Percentiles rank a stretch among this genome's conserved stretches.
Evolutionary conservation across 108 stramenopile genomes (phyloP).

Genomic region (Cylindrotheca closterium): DNA sequence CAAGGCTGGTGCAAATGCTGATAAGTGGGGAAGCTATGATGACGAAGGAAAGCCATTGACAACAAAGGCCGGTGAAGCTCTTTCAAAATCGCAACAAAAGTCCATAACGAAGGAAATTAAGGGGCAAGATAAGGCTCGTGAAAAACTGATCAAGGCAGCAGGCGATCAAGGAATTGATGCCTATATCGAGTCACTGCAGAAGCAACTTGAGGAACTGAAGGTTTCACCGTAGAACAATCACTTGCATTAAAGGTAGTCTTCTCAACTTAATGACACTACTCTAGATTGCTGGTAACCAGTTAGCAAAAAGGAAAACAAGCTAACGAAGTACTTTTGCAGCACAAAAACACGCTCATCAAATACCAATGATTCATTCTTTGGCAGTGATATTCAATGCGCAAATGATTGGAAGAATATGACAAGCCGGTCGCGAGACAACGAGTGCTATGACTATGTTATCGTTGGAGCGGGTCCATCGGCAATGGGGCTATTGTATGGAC

Average conservation of each 20-base stretch:
- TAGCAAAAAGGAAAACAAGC: no score
- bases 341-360: no score
- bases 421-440: no score
- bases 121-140: conserved; percentile 31
- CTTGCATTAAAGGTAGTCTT: no score
- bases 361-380: no score
- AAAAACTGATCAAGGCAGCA: conserved; percentile 31
- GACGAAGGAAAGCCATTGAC: conserved; percentile 33
- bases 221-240: no score
- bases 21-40: conserved; percentile 38
- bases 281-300: no score
- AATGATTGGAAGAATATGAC: no score
- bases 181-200: conserved; percentile 40
- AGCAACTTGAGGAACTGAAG: conserved; percentile 43
- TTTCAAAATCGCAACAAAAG: conserved; percentile 43
- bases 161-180: conserved; percentile 47
- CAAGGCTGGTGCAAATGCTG: conserved; percentile 32
- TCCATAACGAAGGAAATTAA: conserved; percentile 33
- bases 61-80: conserved; percentile 28
- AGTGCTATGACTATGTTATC: conserved; percentile 52
- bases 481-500: conserved; percentile 61
- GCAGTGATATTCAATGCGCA: no score
- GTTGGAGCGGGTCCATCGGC: conserved; percentile 78
- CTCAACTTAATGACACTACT: no score
- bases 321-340: no score